These are phyloP conservation scores for Leccinum disarticulatum DNA, from an alignment of 768 basidiomycete species.

Conservation along the genomic window DNA sequence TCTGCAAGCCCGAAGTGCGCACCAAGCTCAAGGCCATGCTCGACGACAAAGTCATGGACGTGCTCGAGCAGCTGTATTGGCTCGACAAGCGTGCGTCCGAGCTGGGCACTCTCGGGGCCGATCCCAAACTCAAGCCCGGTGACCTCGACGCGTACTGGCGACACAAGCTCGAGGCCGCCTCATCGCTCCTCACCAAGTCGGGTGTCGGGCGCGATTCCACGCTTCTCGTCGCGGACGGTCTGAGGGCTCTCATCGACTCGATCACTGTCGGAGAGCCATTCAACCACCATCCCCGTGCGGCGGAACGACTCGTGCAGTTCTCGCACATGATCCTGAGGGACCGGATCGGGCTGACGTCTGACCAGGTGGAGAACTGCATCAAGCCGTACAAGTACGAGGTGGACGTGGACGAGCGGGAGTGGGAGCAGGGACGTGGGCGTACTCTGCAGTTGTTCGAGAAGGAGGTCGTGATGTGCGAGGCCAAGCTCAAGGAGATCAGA, in stretches of 20 bases:
- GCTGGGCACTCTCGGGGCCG: slow-evolving; percentile 65
- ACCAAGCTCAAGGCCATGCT: slow-evolving; percentile 88
- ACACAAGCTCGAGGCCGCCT: slow-evolving; percentile 94
- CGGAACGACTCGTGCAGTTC: slow-evolving; percentile 89
- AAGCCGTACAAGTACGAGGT: slow-evolving; percentile 99
- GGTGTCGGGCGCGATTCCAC: slow-evolving; percentile 96
- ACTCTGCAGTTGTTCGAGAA: slow-evolving; percentile 80
- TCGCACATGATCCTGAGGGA: slow-evolving; percentile 92
- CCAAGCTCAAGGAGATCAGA: slow-evolving; percentile 81
- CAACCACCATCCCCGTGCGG: slow-evolving; percentile 82
- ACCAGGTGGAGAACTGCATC: slow-evolving; percentile 99
- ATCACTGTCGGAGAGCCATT: slow-evolving; percentile 91
- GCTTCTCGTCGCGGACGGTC: slow-evolving; percentile 88
- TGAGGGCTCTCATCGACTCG: slow-evolving; percentile 85
- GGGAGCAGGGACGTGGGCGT: slow-evolving; percentile 79
- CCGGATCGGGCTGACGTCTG: slow-evolving; percentile 89
- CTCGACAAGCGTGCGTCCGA: slow-evolving; percentile 83
- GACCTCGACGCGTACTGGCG: slow-evolving; percentile 91
- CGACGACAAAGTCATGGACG: slow-evolving; percentile 96
- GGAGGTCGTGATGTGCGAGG: slow-evolving; percentile 83
- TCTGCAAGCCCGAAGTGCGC: slow-evolving; percentile 87
- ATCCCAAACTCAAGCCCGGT: slow-evolving; percentile 66
- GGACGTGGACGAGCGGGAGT: slow-evolving; percentile 90
- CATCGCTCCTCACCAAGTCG: slow-evolving; percentile 90
- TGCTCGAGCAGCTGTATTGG: slow-evolving; percentile 97